phyloP scores from a whole-genome alignment of 2,329 filamentous ascomycete genomes.

The Zasmidium angulare region DNA sequence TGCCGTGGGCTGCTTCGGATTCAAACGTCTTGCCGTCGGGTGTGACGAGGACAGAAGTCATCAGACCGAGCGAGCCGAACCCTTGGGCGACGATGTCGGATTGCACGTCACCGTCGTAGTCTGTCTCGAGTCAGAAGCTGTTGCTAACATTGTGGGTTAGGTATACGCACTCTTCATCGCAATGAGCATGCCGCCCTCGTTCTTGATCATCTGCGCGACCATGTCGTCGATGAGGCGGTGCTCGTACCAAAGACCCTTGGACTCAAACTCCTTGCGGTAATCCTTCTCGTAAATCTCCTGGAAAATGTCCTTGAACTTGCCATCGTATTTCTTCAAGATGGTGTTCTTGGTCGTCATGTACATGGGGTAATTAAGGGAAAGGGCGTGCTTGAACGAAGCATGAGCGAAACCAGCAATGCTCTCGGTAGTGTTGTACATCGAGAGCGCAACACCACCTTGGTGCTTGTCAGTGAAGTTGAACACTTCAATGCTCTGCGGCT shows the following conservation, averaged over 20 bases:
- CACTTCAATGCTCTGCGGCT: constrained; percentile 84
- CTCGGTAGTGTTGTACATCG: constrained; percentile 98
- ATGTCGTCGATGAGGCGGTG: constrained; percentile 99
- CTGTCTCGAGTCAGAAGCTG: constrained; percentile 47
- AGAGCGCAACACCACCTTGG: constrained; percentile 79
- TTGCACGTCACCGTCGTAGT: constrained; percentile 99
- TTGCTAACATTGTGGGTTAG: background rate
- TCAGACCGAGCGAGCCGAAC: constrained; percentile 95
- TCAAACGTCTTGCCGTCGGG: constrained; percentile 97
- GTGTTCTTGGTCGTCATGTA: constrained; percentile 99
- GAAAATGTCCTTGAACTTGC: constrained; percentile 99
- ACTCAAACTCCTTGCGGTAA: constrained; percentile 87
- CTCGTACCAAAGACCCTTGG: constrained; percentile 97
- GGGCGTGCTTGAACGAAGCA: constrained; percentile 91
- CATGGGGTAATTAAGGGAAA: constrained; percentile 83
- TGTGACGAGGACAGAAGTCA: constrained; percentile 97
- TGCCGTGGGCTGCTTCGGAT: constrained; percentile 96
- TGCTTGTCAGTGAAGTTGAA: constrained; percentile 77
- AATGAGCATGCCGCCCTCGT: constrained; percentile 92
- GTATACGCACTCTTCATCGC: constrained; percentile 84
- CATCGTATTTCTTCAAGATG: constrained; percentile 98
- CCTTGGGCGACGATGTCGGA: constrained; percentile 98
- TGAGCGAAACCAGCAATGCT: constrained; percentile 94
- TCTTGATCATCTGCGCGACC: constrained; percentile 99
- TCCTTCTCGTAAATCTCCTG: constrained; percentile 88